These are phyloP conservation scores for Dipteronia dyeriana DNA, from an alignment of 345 rosid species.

Conservation along the genomic window DNA sequence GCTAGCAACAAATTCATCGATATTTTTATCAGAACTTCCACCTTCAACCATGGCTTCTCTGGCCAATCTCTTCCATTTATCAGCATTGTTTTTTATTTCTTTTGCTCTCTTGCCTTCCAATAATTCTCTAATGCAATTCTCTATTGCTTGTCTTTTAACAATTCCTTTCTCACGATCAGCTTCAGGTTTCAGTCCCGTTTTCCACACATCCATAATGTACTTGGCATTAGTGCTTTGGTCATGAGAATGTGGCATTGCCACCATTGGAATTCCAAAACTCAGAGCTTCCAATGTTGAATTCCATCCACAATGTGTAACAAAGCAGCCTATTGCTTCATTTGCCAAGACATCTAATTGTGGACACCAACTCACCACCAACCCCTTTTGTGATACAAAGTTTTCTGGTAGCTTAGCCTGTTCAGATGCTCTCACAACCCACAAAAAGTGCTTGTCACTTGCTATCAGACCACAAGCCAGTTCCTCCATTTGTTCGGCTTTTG, in stretches of 20 bases:
- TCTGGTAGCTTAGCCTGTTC: conserved; percentile 35
- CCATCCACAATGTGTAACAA: conserved; percentile 46
- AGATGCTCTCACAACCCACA: conserved; percentile 36
- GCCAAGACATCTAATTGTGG: conserved; percentile 34
- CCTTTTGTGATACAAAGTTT: conserved; percentile 4
- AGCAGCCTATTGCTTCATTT: conserved; percentile 39
- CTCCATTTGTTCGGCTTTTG: conserved; percentile 25
- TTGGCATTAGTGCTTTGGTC: conserved; percentile 49
- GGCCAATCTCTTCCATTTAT: conserved; percentile 34
- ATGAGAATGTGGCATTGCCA: conserved; percentile 45
- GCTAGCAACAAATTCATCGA: conserved; percentile 29
- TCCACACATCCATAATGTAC: conserved; percentile 43
- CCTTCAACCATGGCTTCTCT: conserved; percentile 28
- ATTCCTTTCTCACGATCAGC: conserved; percentile 18
- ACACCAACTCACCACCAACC: conserved; percentile 42
- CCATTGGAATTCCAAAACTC: conserved; percentile 46
- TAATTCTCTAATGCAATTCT: conserved; percentile 27
- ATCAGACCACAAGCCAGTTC: conserved; percentile 29
- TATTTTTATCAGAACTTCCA: conserved; percentile 34
- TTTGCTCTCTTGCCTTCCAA: conserved; percentile 35
- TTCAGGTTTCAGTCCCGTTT: conserved; percentile 28
- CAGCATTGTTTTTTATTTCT: conserved; percentile 27
- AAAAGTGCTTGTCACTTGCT: conserved; percentile 22
- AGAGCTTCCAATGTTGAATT: conserved; percentile 44
- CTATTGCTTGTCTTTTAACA: conserved; percentile 25